Base-by-base conservation (phyloP, 2,329 filamentous ascomycete genomes). In the Trichoderma sp. region DNA sequence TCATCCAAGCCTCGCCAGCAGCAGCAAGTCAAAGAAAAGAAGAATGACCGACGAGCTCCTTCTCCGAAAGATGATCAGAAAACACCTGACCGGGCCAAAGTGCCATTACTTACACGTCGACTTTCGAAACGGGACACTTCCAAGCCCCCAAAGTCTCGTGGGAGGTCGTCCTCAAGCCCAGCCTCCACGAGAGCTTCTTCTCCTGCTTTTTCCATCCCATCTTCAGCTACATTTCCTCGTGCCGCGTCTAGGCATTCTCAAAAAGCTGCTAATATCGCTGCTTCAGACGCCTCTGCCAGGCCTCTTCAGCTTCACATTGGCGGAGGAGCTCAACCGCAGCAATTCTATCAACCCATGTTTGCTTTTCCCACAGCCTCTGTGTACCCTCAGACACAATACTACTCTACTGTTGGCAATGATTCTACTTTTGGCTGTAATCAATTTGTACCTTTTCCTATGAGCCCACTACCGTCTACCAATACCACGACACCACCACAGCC, bases 141-240 rank as follows among this genome's bases (percentile, higher is more conserved):
- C 35, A 74, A 67, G 33, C 16, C 29, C 8, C 38, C 33, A 24
- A 72, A 63, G 67, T 11, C 74, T 71, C 73, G 63, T 14, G 62
- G 45, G 27, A 66, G 71, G 38, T 66, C 71, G 1, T 74, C 63
- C n/a, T 74, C 63, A 21, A 71, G 68, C 27, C 67, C 68, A 59
- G 45, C 63, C 21, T 38, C 62, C 27, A 27, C 38, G 53, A 59
- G 63, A 45, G 33, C 18, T 67, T 24, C 67, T 18, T 33, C 67
- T 33, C 27, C 29, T 24, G 45, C 72, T 24, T 41, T 73, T 45
- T 65, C 75, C 35, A 71, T 76, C 21, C 72, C 75, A n/a, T 18
- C 75, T 31, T 76, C 75, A 11, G 75, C 65, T 33, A 71, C 75
- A 6, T 76, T 75, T 21, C 75, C 75, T 12, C 45, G 69, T 31